A percentile compares a stretch with the other conserved stretches of the same genome.
These are phyloP conservation scores for Acmispon strigosus DNA, from an alignment of 306 rosid genomes.

Conservation along the genomic window DNA sequence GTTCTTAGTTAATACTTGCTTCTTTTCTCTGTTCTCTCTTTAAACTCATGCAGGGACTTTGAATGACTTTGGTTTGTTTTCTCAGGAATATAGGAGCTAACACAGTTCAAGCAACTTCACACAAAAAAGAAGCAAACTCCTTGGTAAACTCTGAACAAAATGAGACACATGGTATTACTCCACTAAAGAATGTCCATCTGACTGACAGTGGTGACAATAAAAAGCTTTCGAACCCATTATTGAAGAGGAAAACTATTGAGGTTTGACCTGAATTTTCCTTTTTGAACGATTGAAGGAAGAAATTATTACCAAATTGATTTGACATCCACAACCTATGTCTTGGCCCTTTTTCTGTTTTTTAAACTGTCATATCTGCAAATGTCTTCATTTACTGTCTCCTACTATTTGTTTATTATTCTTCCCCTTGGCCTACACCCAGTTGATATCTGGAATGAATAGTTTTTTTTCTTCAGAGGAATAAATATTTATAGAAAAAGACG, in stretches of 20 bases:
- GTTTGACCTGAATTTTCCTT: constrained; percentile 25
- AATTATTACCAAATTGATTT: background rate
- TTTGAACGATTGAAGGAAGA: constrained; percentile 9
- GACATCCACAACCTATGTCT: constrained; percentile 6
- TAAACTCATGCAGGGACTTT: background rate
- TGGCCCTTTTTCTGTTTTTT: background rate
- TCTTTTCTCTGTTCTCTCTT: constrained; percentile 5
- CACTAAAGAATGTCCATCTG: constrained; percentile 29
- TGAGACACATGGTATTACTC: constrained; percentile 27
- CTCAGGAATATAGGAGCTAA: constrained; percentile 36
- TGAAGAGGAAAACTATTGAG: constrained; percentile 68
- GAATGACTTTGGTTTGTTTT: constrained; percentile 18
- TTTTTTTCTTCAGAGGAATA: background rate
- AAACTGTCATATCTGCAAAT: background rate
- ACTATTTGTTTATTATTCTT: background rate
- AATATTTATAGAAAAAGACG: background rate
- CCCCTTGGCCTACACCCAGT: background rate
- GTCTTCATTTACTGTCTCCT: constrained; percentile 5
- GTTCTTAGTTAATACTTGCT: constrained; percentile 9
- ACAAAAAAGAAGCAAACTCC: constrained; percentile 32
- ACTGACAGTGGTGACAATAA: constrained; percentile 36
- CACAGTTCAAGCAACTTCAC: constrained; percentile 25
- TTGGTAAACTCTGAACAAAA: constrained; percentile 23
- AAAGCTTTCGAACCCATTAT: constrained; percentile 22
- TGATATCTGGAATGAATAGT: background rate